Evolutionary conservation across 352 stramenopile genomes (phyloP).

Genomic region (Globisporangium cylindrosporum): DNA sequence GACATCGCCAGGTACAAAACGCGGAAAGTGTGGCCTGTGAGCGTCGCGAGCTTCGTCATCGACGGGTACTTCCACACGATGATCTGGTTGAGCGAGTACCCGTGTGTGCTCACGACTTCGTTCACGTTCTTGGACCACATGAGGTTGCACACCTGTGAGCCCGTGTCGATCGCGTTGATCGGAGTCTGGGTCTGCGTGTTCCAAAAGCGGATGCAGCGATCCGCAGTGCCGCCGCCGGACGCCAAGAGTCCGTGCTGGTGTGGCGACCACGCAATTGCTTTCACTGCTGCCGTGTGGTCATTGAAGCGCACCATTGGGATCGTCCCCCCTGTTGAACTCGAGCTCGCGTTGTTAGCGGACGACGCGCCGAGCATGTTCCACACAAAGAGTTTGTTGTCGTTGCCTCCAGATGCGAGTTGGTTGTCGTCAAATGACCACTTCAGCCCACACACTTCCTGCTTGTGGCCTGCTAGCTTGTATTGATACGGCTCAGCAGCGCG

Average conservation of each 20-base stretch:
- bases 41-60: slow-evolving; percentile 95
- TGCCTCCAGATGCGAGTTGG: slow-evolving; percentile 92
- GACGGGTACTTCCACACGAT: slow-evolving; percentile 97
- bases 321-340: slow-evolving; percentile 19
- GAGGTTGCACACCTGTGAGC: slow-evolving; percentile 96
- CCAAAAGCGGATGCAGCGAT: slow-evolving; percentile 97
- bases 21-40: slow-evolving; percentile 95
- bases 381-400: slow-evolving; percentile 99
- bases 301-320: slow-evolving; percentile 89
- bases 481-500: slow-evolving; percentile 59
- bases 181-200: slow-evolving; percentile 91
- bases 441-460: slow-evolving; percentile 93
- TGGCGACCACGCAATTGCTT: slow-evolving; percentile 97
- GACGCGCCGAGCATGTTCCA: slow-evolving; percentile 84
- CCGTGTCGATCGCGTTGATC: slow-evolving; percentile 94
- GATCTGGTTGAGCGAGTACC: slow-evolving; percentile 98
- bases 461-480: slow-evolving; percentile 62
- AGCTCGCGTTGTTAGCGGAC: neutral
- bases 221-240: slow-evolving; percentile 94
- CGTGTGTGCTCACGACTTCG: slow-evolving; percentile 98
- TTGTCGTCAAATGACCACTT: slow-evolving; percentile 95
- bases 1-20: slow-evolving; percentile 97
- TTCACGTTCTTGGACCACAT: slow-evolving; percentile 97
- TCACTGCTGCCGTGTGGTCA: slow-evolving; percentile 96
- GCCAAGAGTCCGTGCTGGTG: slow-evolving; percentile 96